Evolutionary conservation across 352 stramenopile genomes (phyloP).

Genomic region (Pythium grandisporangium): DNA sequence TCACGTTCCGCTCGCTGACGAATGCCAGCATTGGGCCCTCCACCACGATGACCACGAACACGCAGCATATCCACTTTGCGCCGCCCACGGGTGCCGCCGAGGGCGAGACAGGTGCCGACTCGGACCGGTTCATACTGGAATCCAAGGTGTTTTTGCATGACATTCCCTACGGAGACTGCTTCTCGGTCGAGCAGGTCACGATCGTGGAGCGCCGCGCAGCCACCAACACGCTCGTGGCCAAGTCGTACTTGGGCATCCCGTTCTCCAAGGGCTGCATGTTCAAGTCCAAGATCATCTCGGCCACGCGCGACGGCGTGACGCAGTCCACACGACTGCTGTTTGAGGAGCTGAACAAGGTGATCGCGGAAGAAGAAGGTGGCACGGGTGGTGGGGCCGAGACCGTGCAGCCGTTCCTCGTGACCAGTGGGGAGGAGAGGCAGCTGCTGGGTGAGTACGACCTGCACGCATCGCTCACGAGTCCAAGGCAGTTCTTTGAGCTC

Average conservation of each 20-base stretch:
- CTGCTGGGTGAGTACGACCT: conserved; percentile 61
- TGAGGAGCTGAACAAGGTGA: conserved; percentile 46
- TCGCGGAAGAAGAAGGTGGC: conserved; percentile 14
- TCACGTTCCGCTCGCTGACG: conserved; percentile 63
- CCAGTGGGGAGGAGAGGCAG: conserved; percentile 57
- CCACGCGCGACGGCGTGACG: conserved; percentile 48
- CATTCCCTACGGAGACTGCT: conserved; percentile 83
- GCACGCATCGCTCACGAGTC: conserved; percentile 32
- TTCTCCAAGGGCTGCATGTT: conserved; percentile 88
- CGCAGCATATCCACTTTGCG: conserved; percentile 48
- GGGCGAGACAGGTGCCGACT: no score
- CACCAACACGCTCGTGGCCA: conserved; percentile 34
- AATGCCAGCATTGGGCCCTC: conserved; percentile 78
- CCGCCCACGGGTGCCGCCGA: conserved; percentile 22
- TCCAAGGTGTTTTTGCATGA: conserved; percentile 64
- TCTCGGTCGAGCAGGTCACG: conserved; percentile 64
- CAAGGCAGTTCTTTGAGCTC: conserved; percentile 60
- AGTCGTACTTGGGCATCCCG: conserved; percentile 66
- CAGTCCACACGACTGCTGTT: conserved; percentile 48
- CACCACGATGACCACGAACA: conserved; percentile 77
- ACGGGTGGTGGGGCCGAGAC: conserved; percentile 5
- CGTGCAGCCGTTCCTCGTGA: conserved; percentile 53
- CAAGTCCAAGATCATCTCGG: conserved; percentile 85
- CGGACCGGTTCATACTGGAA: conserved; percentile 55
- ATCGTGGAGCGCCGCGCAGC: conserved; percentile 39